Percentiles rank a stretch among this genome's conserved stretches.
Conservation (phyloP, 2,329 filamentous ascomycete genomes). For the Akanthomyces uredinophilus region DNA sequence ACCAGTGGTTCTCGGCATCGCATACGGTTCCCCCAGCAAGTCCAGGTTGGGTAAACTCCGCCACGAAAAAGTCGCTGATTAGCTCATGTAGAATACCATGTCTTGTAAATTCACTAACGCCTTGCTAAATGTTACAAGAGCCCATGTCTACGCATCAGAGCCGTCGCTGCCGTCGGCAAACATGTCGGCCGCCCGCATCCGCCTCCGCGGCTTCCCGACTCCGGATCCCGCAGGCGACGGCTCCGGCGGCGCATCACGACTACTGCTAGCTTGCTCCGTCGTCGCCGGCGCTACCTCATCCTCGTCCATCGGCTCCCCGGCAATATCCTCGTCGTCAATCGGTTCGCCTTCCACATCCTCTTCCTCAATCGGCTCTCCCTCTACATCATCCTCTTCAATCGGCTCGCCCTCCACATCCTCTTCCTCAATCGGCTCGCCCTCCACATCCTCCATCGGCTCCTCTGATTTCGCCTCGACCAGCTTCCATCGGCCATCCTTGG, state of each 20-base stretch:
- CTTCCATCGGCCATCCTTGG: slow-evolving; percentile 45
- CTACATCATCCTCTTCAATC: slow-evolving; percentile 41
- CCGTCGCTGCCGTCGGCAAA: slow-evolving; percentile 69
- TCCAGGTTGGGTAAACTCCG: too few species aligned
- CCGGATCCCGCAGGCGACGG: slow-evolving; percentile 14
- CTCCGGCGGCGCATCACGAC: slow-evolving; percentile 27
- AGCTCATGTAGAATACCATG: too few species aligned
- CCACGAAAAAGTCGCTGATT: too few species aligned
- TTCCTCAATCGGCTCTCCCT: slow-evolving; percentile 41
- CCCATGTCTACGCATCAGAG: not conserved
- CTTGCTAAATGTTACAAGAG: not conserved
- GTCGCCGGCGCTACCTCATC: slow-evolving; percentile 27
- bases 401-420: slow-evolving; percentile 44
- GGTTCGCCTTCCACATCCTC: slow-evolving; percentile 36
- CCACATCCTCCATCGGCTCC: slow-evolving; percentile 34
- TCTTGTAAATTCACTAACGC: not conserved
- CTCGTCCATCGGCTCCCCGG: slow-evolving; percentile 31
- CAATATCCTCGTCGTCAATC: slow-evolving; percentile 36
- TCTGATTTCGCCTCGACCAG: slow-evolving; percentile 36
- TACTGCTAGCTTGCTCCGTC: slow-evolving; percentile 21
- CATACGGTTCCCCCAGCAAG: too few species aligned
- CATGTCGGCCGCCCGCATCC: slow-evolving; percentile 78
- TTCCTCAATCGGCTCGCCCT: slow-evolving; percentile 35
- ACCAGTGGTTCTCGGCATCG: too few species aligned
- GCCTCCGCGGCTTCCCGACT: slow-evolving; percentile 43